Evolutionary conservation across 1,284 basidiomycete genomes (phyloP).

Genomic region (Tremellales sp.): DNA sequence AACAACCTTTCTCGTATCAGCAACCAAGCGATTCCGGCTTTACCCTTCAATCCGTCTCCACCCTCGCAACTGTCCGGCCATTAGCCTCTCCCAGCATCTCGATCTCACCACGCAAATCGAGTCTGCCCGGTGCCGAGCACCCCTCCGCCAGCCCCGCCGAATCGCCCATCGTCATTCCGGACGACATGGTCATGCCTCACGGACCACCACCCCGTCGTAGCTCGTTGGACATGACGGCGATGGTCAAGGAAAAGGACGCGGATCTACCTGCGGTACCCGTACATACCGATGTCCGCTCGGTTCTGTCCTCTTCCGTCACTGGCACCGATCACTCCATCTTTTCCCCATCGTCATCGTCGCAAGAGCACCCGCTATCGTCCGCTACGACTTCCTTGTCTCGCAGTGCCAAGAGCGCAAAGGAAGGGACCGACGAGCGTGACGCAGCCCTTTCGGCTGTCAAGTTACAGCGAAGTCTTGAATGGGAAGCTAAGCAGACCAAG

Average conservation of each 20-base stretch:
- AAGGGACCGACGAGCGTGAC: slow-evolving; percentile 23
- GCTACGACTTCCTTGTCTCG: slow-evolving; percentile 47
- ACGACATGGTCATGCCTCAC: slow-evolving; percentile 23
- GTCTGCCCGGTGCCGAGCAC: slow-evolving; percentile 14
- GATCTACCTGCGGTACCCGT: neutral
- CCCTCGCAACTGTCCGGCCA: slow-evolving; percentile 22
- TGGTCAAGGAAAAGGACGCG: neutral
- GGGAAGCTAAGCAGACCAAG: slow-evolving; percentile 28
- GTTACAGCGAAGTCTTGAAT: slow-evolving; percentile 27
- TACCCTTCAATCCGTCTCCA: slow-evolving; percentile 31
- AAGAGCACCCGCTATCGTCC: slow-evolving; percentile 41
- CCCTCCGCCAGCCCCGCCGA: neutral
- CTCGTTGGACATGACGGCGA: slow-evolving; percentile 16
- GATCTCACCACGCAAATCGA: slow-evolving; percentile 24
- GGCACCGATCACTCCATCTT: slow-evolving; percentile 28
- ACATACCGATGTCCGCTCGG: slow-evolving; percentile 8
- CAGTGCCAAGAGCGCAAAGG: slow-evolving; percentile 41
- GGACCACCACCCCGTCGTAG: slow-evolving; percentile 25
- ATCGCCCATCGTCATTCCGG: slow-evolving; percentile 13
- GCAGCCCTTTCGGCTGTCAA: slow-evolving; percentile 19
- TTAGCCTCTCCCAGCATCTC: slow-evolving; percentile 12
- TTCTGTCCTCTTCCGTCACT: slow-evolving; percentile 22
- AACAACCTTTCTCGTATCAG: slow-evolving; percentile 22
- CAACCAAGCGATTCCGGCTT: slow-evolving; percentile 24
- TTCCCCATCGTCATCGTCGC: slow-evolving; percentile 35